Base-by-base conservation (phyloP, 2,329 filamentous ascomycete species). In the Colletotrichum gigasporum region DNA sequence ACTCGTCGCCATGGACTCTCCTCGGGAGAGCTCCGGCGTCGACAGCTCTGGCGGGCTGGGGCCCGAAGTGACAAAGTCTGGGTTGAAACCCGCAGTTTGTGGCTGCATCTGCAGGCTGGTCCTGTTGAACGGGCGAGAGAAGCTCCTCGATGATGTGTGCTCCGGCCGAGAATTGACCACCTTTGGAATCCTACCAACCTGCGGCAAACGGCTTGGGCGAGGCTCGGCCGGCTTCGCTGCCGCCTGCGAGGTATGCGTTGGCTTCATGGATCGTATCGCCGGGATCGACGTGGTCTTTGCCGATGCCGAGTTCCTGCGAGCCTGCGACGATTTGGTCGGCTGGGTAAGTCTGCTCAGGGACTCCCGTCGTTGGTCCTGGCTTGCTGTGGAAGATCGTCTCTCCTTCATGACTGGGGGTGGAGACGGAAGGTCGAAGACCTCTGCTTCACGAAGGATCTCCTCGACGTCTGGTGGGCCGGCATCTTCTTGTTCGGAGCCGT, bases 121-220 rank as follows among this genome's bases (percentile, higher is more conserved):
- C 50, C 84, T 78, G 69, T 88, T 83, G 73, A 97, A 97, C 0
- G 94, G 93, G 8, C 93, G 84, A 3, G 94, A 97, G 74, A 97
- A 97, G 30, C 93, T 97, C 73, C 89, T 90, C 2, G 91, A 87
- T 1, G 92, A 90, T 1, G 87, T 86, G 48, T 87, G 87, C 66
- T 91, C 86, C 34, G 88, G 82, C 55, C 89, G 85, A 47, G 85
- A 88, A 45, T 88, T 92, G 28, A 95, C 83, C 4, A 97, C 93
- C 70, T 89, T 89, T 8, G 94, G 94, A 53, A 97, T 97, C 14
- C 94, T 88, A 8, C 94, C 94, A 47, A 97, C 89, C 69, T 95
- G 93, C 26, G 90, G 88, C 16, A 97, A 80, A 59, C 94, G 86
- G 72, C 88, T 92, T 9, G 87, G 87, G 4, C 80, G 79, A 18